Base-by-base conservation (phyloP, 345 rosid genomes). In the Angophora floribunda region DNA sequence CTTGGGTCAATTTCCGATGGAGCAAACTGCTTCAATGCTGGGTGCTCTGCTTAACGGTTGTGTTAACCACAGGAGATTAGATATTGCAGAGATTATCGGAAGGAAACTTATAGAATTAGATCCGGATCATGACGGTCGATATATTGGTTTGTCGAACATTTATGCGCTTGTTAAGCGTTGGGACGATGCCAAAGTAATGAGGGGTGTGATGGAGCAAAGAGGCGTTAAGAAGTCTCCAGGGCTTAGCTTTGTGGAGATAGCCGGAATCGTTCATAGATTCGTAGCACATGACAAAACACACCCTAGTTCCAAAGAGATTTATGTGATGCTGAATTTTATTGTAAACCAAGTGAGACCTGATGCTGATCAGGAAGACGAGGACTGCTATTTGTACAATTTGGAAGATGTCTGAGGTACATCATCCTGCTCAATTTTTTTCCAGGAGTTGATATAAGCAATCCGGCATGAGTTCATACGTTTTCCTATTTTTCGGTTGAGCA, bases 1-100 rank as follows among this genome's bases (percentile, higher is more conserved):
- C 86, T 45, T 95, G 53, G 86, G 91, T 47, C 80, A 91, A 88
- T 94, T 95, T 93, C 98, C 97, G 0, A 53, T 93, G 26, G 92
- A 92, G 84, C 97, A 96, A 7, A 94, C 96, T 0, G 95, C 95
- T 47, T 92, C 99, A 4, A 95, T 95, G 96, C 91, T 95, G 28
- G 98, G 99, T 79, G 96, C 98, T 87, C 92, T 96, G 78, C 92
- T 95, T 36, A 95, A 88, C 52, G 98, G 99, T 21, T 96, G 99
- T 86, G 80, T 96, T 88, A 96, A 92, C 91, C 94, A 96, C 61
- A 91, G 95, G 52, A 92, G 93, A 87, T 89, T 93, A 26, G 96
- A 94, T 86, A 92, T 96, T 86, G 99, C 98, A 3, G 96, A 95
- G 85, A 89, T 86, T 52, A 92, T 94, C 9, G 99, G 99, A 85